Conservation (phyloP, 768 basidiomycete species). For the Calocybe indica region DNA sequence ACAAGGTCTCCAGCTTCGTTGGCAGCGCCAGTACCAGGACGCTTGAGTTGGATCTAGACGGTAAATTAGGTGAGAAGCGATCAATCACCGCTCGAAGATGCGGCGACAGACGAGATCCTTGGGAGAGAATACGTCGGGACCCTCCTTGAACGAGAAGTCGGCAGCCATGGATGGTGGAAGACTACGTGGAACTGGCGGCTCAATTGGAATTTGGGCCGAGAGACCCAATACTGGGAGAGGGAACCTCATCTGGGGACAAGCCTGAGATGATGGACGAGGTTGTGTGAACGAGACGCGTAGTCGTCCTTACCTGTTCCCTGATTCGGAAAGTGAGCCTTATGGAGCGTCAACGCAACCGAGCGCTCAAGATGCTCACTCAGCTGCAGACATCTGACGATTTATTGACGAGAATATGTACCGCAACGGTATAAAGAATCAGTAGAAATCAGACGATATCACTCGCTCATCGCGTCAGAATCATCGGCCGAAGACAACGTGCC, state of each 20-base stretch:
- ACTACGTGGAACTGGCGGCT: constrained; percentile 14
- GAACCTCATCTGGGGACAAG: constrained; percentile 39
- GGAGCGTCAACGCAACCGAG: background rate
- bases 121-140: constrained; percentile 59
- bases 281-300: background rate
- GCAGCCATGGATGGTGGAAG: constrained; percentile 15
- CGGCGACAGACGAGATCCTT: constrained; percentile 44
- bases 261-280: background rate
- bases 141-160: constrained; percentile 56
- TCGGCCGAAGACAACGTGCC: constrained; percentile 30
- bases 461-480: constrained; percentile 31
- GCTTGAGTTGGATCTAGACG: constrained; percentile 47
- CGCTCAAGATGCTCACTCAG: background rate
- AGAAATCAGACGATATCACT: constrained; percentile 46
- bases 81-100: background rate
- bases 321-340: constrained; percentile 6
- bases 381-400: background rate
- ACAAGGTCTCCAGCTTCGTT: constrained; percentile 67
- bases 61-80: background rate
- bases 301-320: background rate
- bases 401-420: constrained; percentile 8
- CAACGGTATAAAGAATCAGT: constrained; percentile 9
- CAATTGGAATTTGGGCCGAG: constrained; percentile 47
- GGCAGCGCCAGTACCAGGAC: constrained; percentile 62
- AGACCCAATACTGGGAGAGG: constrained; percentile 49